Evolutionary conservation across 352 stramenopile species (phyloP), one percentile per base, ranked within the genome.

Genomic region (Phytopythium chamaehyphon): DNA sequence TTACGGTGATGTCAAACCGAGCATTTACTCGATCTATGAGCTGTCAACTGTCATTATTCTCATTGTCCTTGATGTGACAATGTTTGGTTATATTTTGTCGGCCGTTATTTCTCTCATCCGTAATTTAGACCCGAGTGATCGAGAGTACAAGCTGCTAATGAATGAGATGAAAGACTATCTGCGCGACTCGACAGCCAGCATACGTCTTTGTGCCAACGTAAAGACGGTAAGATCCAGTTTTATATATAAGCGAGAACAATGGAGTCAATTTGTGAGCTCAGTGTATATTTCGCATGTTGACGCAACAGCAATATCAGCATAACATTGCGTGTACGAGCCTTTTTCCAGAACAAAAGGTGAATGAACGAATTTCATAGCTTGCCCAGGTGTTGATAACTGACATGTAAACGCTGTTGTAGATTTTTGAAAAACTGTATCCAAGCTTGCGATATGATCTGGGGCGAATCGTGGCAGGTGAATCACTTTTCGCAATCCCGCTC

Each of bases 101-200:
- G 82, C 77, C 9, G 83, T 94, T 38, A 87, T 94, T 56, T 83
- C 76, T 14, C 67, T 94, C 2, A 94, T 92, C 39, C 74, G 73
- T 21, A 92, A 94, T 56, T 51, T 87, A 21, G 57, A 94, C 50
- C 81, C 83, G 43, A 88, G 66, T 28, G 75, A 91, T 40, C 81
- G 83, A 37, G 81, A 94, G 54, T 92, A 88, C 58, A 69, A 69
- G 14, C 49, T 85, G 0, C 53, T 79, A 1, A 89, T 94, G 76
- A 90, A 68, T 11, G 83, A 90, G 54, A 90, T 94, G 76, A 94
- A 94, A 57, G 83, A 94, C 42, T 94, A 94, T 36, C 42, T 94
- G 31, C 71, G 83, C 12, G 81, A 92, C 48, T 74, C 72, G 7
- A 69, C 60, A 0, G 76, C 88, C 28, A 84, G 62, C 26, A 51